Percentiles rank a stretch among this genome's conserved stretches.
Conservation (phyloP, 2,329 filamentous ascomycete species). For the Thelonectria rubi region DNA sequence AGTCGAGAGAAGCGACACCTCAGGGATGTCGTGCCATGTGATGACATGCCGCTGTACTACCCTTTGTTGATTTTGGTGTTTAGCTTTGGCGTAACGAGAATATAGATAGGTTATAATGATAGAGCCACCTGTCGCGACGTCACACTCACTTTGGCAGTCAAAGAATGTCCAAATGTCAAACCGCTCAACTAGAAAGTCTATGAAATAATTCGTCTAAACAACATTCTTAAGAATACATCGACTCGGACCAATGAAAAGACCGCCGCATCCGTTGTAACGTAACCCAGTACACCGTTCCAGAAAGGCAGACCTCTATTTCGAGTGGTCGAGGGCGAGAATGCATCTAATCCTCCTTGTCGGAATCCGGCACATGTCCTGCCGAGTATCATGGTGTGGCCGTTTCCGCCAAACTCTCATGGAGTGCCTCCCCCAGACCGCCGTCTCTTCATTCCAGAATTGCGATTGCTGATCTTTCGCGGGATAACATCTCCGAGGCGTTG, state of each 20-base stretch:
- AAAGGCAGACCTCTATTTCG: background rate
- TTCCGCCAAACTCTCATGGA: background rate
- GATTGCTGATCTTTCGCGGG: too few relatives aligned
- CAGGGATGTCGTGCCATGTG: too few relatives aligned
- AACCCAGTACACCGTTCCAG: background rate
- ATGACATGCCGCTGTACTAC: background rate
- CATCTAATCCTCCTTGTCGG: background rate
- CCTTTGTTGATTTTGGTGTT: background rate
- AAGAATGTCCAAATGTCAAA: too few relatives aligned
- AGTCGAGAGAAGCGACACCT: too few relatives aligned
- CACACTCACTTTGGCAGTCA: too few relatives aligned
- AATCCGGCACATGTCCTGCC: background rate
- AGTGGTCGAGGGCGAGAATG: background rate
- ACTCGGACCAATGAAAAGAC: background rate
- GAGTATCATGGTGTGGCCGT: background rate
- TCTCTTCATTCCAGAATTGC: too few relatives aligned
- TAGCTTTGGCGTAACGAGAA: background rate
- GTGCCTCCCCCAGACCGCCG: too few relatives aligned
- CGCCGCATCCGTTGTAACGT: background rate
- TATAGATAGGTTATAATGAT: too few relatives aligned
- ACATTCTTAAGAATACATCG: background rate
- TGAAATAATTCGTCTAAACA: background rate
- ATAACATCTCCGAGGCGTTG: too few relatives aligned
- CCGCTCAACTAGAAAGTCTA: too few relatives aligned
- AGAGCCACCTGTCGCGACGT: too few relatives aligned